Evolutionary conservation across 2,329 filamentous ascomycete species (phyloP).

Genomic region (Sclerotiophoma versabilis): DNA sequence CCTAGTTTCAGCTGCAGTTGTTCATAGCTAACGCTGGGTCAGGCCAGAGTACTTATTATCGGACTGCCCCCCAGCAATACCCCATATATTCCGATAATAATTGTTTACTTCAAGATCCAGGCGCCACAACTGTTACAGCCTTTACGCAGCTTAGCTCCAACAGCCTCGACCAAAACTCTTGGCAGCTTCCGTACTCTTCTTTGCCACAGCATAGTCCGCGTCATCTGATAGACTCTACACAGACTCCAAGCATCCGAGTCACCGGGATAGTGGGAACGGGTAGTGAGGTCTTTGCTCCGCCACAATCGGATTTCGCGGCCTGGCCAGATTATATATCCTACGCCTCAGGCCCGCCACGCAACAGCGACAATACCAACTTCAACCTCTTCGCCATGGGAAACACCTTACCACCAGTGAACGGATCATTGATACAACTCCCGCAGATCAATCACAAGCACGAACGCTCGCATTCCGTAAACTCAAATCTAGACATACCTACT

Average conservation of each 20-base stretch:
- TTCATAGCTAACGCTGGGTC: conserved; percentile 24
- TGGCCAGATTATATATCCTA: conserved; percentile 36
- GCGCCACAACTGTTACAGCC: conserved; percentile 39
- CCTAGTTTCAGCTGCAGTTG: conserved; percentile 38
- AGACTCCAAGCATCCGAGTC: conserved; percentile 41
- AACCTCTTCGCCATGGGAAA: conserved; percentile 36
- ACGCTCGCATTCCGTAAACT: conserved; percentile 41
- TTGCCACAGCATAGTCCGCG: conserved; percentile 42
- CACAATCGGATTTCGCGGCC: conserved; percentile 41
- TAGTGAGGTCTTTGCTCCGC: conserved; percentile 40
- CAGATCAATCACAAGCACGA: conserved; percentile 35
- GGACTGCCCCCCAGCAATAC: conserved; percentile 31
- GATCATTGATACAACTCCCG: conserved; percentile 29
- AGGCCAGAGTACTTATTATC: conserved; percentile 43
- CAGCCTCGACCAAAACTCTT: conserved; percentile 32
- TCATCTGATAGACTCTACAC: conserved; percentile 43
- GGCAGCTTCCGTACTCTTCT: conserved; percentile 35
- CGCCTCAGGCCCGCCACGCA: conserved; percentile 42
- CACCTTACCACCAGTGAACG: conserved; percentile 27
- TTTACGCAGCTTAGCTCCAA: conserved; percentile 40
- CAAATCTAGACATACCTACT: conserved; percentile 44
- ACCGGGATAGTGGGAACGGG: conserved; percentile 33
- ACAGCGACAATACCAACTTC: conserved; percentile 30
- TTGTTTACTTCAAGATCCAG: conserved; percentile 40
- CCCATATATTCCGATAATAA: conserved; percentile 29